A percentile compares a stretch with the other conserved stretches of the same genome.
Evolutionary conservation across 371 early-diverging fungal genomes (phyloP).

Genomic region (Rhizoclosmatium hyalinum): DNA sequence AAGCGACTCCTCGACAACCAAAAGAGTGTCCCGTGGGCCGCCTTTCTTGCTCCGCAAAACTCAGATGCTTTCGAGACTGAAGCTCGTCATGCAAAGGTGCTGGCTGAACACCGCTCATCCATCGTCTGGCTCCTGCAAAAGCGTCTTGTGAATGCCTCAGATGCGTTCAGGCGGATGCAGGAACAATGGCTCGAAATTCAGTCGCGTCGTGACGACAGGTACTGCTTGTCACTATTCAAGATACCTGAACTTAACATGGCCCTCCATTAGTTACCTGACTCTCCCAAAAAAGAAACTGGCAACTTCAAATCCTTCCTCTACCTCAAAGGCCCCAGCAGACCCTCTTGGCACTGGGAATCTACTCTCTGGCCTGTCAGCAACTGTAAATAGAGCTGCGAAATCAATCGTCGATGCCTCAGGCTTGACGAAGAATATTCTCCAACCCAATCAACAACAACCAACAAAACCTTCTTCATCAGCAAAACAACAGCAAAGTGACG

Average conservation of each 20-base stretch:
- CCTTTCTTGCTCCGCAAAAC: neutral
- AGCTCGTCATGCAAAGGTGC: slow-evolving; percentile 11
- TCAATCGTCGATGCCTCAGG: slow-evolving; percentile 14
- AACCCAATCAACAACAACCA: neutral
- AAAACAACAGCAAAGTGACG: neutral
- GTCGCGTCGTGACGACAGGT: slow-evolving; percentile 38
- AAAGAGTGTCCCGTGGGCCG: neutral
- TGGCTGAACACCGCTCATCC: slow-evolving; percentile 36
- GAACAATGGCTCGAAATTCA: slow-evolving; percentile 35
- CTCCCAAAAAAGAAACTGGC: neutral
- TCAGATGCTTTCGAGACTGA: neutral
- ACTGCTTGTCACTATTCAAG: neutral
- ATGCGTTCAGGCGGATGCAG: slow-evolving; percentile 40
- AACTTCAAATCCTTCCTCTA: neutral
- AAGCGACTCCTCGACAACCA: neutral
- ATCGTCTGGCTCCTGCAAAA: slow-evolving; percentile 45
- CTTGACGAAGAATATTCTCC: neutral
- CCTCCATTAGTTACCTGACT: slow-evolving; percentile 7
- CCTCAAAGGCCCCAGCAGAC: neutral
- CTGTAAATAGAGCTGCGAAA: slow-evolving; percentile 23
- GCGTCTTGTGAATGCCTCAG: slow-evolving; percentile 41
- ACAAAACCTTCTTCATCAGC: neutral
- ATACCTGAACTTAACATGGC: neutral
- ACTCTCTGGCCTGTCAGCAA: slow-evolving; percentile 13
- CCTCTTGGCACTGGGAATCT: no score